Base-by-base conservation (phyloP, 2,329 filamentous ascomycete species). In the Penicillium sclerotiorum region DNA sequence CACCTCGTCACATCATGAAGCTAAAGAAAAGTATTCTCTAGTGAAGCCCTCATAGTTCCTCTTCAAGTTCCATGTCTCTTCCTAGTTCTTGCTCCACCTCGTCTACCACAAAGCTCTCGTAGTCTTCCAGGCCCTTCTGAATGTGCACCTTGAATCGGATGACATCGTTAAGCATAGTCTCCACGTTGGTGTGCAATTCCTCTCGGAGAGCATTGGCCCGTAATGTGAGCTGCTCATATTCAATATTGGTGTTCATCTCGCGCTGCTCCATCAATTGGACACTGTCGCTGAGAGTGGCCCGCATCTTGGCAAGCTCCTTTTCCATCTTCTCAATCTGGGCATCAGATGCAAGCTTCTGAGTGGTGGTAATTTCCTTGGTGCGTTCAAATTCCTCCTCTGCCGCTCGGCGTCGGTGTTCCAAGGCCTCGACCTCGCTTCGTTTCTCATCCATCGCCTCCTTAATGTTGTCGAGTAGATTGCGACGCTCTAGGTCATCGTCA, bases 121-220 rank as follows among this genome's bases (percentile, higher is more conserved):
- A 97, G 65, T 94, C 90, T 68, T 96, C 93, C 46, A 99, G 77
- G 51, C 85, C 87, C 75, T 91, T 92, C 72, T 99, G 94, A 44
- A 99, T 80, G 66, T 97, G 92, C 57, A 99, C 89, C 76, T 99
- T 99, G 83, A 99, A 97, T 66, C 95, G 92, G 76, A 97, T 95
- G 55, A 96, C 88, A 67, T 97, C 92, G 74, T 96, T 95, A 52
- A 99, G 77, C 83, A 97, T 95, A 62, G 86, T 87, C 75, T 96
- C 94, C 63, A 96, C 90, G 70, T 96, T 92, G 0, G 91, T 96
- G 71, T 99, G 94, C n/a, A 99, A 80, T 69, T 97, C 92, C 70
- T 99, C 94, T n/a, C 94, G 85, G 20, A 97, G 80, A 1, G 89
- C 78, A 57, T 90, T 90, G 40, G 90, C 90, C 25, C 85, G 84